Evolutionary conservation across 2,329 filamentous ascomycete species (phyloP).

Genomic region (Hypocrella siamensis): DNA sequence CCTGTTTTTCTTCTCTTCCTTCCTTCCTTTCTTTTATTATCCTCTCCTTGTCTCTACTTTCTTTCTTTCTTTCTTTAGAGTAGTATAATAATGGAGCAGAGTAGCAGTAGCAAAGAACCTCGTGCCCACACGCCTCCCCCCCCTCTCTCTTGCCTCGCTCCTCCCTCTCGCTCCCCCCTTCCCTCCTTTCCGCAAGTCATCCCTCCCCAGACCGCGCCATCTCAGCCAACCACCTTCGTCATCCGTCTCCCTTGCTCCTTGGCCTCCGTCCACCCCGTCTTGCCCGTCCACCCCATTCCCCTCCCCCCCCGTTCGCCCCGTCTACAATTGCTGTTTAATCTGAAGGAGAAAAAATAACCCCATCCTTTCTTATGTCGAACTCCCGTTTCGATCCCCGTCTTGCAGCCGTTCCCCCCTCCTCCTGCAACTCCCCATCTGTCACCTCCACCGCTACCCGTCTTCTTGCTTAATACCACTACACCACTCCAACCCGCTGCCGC

Average conservation of each 20-base stretch:
- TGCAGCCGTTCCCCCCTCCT: conserved; percentile 5
- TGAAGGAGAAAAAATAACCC: too few relatives aligned
- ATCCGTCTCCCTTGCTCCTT: conserved; percentile 10
- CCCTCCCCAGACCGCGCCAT: conserved; percentile 13
- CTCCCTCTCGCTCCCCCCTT: neutral
- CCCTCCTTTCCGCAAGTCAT: neutral
- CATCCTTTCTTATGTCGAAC: neutral
- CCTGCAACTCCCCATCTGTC: conserved; percentile 5
- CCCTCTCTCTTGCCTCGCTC: neutral
- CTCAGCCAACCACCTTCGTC: conserved; percentile 17
- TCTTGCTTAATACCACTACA: conserved; percentile 2
- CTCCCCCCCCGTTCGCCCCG: neutral
- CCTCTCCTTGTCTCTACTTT: too few relatives aligned
- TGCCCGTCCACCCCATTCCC: neutral
- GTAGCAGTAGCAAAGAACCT: too few relatives aligned
- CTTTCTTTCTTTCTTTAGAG: too few relatives aligned
- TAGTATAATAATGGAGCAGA: too few relatives aligned
- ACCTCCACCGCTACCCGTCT: conserved; percentile 3
- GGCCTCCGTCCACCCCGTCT: neutral
- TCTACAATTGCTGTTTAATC: too few relatives aligned
- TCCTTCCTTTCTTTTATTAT: too few relatives aligned
- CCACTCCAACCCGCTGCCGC: conserved; percentile 5
- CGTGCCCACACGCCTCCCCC: too few relatives aligned
- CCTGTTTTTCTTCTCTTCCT: neutral
- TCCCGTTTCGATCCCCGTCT: conserved; percentile 2